Evolutionary conservation across 2,329 filamentous ascomycete species (phyloP).

Genomic region (Colletotrichum theobromicola): DNA sequence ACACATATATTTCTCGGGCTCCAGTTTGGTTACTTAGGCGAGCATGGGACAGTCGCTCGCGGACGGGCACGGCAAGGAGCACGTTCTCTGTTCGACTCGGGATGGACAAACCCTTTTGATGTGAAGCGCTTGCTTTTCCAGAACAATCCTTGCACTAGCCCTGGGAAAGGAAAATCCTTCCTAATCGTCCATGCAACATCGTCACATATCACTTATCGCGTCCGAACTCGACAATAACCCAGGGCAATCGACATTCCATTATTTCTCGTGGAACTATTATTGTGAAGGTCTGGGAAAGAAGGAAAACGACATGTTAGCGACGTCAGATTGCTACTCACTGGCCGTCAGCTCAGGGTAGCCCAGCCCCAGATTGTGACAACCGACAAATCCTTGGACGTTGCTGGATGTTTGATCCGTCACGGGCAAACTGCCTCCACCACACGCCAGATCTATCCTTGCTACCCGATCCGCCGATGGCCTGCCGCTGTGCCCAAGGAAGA

Average conservation of each 20-base stretch:
- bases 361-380: background rate
- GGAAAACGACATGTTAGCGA: background rate
- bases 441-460: constrained; percentile 20
- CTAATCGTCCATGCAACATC: background rate
- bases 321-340: background rate
- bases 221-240: constrained; percentile 3
- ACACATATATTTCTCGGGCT: background rate
- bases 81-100: constrained; percentile 10
- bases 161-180: background rate
- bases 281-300: background rate
- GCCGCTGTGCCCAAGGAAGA: constrained; percentile 20
- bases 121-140: background rate
- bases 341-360: background rate
- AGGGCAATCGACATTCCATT: background rate
- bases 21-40: background rate
- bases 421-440: constrained; percentile 11
- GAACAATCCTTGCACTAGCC: constrained; percentile 6
- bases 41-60: constrained; percentile 19
- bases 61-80: background rate
- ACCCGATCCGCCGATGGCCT: constrained; percentile 18
- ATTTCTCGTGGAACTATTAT: background rate
- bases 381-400: background rate
- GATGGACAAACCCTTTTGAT: constrained; percentile 14
- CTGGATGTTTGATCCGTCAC: background rate
- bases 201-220: constrained; percentile 2